phyloP scores from a whole-genome alignment of 2,329 filamentous ascomycete genomes.

The Massarina eburnea region DNA sequence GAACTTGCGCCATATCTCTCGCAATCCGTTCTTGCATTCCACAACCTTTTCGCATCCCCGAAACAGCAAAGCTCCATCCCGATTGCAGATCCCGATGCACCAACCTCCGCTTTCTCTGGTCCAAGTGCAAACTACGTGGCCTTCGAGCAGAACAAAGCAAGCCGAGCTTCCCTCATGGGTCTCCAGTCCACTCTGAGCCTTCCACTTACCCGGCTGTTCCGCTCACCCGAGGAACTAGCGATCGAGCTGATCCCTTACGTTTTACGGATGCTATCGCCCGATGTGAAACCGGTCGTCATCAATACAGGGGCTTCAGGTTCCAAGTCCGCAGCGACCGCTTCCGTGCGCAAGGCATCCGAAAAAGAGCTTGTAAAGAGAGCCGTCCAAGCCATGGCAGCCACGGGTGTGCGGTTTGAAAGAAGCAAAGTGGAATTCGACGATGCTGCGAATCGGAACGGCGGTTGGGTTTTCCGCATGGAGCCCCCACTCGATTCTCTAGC shows the following conservation, averaged over 20 bases:
- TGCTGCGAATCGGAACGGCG: slow-evolving; percentile 49
- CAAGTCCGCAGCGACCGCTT: slow-evolving; percentile 63
- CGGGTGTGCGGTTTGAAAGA: slow-evolving; percentile 79
- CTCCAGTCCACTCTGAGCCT: slow-evolving; percentile 74
- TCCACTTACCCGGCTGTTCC: slow-evolving; percentile 73
- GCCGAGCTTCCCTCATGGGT: slow-evolving; percentile 70
- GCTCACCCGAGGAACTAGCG: slow-evolving; percentile 74
- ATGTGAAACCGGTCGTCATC: slow-evolving; percentile 88
- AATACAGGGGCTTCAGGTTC: slow-evolving; percentile 54
- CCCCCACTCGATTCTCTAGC: slow-evolving; percentile 81
- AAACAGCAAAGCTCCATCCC: slow-evolving; percentile 48
- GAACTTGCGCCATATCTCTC: slow-evolving; percentile 86
- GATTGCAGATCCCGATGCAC: slow-evolving; percentile 41
- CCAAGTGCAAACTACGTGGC: slow-evolving; percentile 80
- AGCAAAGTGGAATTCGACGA: slow-evolving; percentile 74
- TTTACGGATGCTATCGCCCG: slow-evolving; percentile 79
- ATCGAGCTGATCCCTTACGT: slow-evolving; percentile 85
- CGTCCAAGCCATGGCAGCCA: slow-evolving; percentile 78
- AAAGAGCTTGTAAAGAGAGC: slow-evolving; percentile 78
- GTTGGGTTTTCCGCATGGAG: slow-evolving; percentile 92
- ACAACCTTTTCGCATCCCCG: slow-evolving; percentile 80
- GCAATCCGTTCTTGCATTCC: slow-evolving; percentile 85
- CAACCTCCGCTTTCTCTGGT: slow-evolving; percentile 73
- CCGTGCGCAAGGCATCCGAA: slow-evolving; percentile 84
- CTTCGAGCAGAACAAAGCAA: slow-evolving; percentile 77